Percentiles rank a stretch among this genome's conserved stretches.
These are phyloP conservation scores for Lentinula sp. DNA, from an alignment of 768 basidiomycete genomes.

Conservation along the genomic window DNA sequence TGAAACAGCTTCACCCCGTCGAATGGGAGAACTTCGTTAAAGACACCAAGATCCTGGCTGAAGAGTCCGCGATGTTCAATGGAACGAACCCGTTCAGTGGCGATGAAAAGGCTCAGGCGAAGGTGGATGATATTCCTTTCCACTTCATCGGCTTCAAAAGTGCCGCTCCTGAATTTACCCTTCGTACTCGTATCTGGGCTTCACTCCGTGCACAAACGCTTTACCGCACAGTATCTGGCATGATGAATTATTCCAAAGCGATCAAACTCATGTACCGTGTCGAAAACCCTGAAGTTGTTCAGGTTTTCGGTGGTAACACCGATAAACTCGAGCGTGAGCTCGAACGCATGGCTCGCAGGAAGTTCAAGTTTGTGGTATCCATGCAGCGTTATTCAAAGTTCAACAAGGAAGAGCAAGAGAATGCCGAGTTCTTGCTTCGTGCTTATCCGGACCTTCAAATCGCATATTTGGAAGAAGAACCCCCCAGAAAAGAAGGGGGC, in stretches of 20 bases:
- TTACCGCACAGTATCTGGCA: conserved; percentile 97
- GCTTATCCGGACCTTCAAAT: conserved; percentile 99
- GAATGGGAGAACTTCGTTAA: conserved; percentile 99
- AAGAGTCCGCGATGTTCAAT: conserved; percentile 85
- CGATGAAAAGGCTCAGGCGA: conserved; percentile 78
- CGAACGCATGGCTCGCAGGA: conserved; percentile 95
- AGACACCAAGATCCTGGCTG: conserved; percentile 98
- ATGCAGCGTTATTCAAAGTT: conserved; percentile 99
- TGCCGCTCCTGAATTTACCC: conserved; percentile 95
- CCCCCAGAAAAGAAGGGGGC: conserved; percentile 88
- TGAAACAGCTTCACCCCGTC: conserved; percentile 95
- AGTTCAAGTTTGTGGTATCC: conserved; percentile 98
- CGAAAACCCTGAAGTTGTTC: conserved; percentile 98
- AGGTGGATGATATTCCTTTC: conserved; percentile 91
- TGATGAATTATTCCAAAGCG: conserved; percentile 99
- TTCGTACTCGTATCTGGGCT: conserved; percentile 99
- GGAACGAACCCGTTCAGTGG: conserved; percentile 64
- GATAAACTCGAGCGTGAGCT: conserved; percentile 95
- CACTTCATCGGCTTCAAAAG: conserved; percentile 99
- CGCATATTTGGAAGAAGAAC: conserved; percentile 96
- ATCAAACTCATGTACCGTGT: conserved; percentile 99
- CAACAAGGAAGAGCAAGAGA: conserved; percentile 99
- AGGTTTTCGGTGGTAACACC: conserved; percentile 95
- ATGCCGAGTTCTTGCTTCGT: conserved; percentile 94
- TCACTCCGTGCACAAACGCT: conserved; percentile 97